Evolutionary conservation across 106 monocot genomes (phyloP), one percentile per base, ranked within the genome.

Genomic region (Dendrobium huoshanense): DNA sequence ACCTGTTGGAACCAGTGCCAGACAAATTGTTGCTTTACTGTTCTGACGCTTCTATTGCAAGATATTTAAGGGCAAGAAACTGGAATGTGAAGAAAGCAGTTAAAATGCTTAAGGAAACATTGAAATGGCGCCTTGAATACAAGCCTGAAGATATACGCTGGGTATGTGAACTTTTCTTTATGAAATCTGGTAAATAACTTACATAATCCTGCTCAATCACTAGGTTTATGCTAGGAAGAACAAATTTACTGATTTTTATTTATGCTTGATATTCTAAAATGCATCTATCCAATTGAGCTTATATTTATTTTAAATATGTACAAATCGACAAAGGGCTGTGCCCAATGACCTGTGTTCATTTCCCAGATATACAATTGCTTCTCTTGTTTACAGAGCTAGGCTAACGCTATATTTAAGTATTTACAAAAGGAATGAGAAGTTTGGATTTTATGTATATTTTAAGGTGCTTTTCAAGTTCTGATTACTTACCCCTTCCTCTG

Each of bases 111-210:
- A 96, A 90, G 81, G 87, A 77, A 75, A 92, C 90, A 59, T 85
- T 96, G 82, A 92, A 93, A 84, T 96, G 96, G 96, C 91, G 91
- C 24, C 77, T 84, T 51, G 79, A 91, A 41, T 94, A 90, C 77
- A 96, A 96, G 83, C 96, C 94, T 75, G 94, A 96, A 81, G 90
- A 96, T 81, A 94, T 96, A 48, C 80, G 83, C 19, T 96, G 96
- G 96, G 96, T 96, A 79, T 85, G 91, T 79, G 8, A 55, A 3
- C 47, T 33, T 72, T 72, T 25, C 16, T 15, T 72, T 37, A 37
- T 37, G 29, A 15, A 33, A 40, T 25, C 72, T 40, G 37, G 37
- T 13, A 72, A 72, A 72, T 24, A 72, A 15, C 37, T 15, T 9
- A 16, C 15, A 24, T 37, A 37, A 72, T 31, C 67, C 67, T 67